Conservation (phyloP, 768 basidiomycete genomes). For the Chlorophyllum brunneum region DNA sequence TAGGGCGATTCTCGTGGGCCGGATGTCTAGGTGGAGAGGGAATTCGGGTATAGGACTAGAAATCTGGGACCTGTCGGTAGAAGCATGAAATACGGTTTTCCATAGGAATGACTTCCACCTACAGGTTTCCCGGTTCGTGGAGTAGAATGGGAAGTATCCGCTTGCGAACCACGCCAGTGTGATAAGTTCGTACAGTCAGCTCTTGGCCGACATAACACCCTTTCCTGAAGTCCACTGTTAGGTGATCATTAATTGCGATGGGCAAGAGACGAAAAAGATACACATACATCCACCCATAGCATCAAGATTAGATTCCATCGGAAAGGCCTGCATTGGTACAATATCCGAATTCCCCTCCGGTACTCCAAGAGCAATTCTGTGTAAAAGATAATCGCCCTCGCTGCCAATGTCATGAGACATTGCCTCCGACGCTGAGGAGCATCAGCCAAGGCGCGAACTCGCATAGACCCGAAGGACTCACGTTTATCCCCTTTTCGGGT, state of each 20-base stretch:
- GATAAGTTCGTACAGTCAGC: slow-evolving; percentile 92
- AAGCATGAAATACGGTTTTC: neutral
- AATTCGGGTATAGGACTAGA: slow-evolving; percentile 18
- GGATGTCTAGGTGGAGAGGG: slow-evolving; percentile 34
- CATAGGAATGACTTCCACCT: slow-evolving; percentile 18
- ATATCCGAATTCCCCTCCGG: slow-evolving; percentile 86
- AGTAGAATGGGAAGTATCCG: slow-evolving; percentile 81
- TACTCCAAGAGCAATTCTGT: slow-evolving; percentile 78
- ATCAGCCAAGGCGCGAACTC: neutral
- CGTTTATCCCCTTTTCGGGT: slow-evolving; percentile 68
- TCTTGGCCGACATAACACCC: slow-evolving; percentile 99
- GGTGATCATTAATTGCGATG: slow-evolving; percentile 13
- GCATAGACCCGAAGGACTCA: slow-evolving; percentile 37
- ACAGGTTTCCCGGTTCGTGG: slow-evolving; percentile 30
- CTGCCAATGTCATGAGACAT: slow-evolving; percentile 52
- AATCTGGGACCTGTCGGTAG: slow-evolving; percentile 9
- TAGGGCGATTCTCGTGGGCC: slow-evolving; percentile 15
- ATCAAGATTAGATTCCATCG: slow-evolving; percentile 94
- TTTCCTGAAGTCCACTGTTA: slow-evolving; percentile 86
- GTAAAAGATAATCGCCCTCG: slow-evolving; percentile 63
- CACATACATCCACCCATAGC: slow-evolving; percentile 87
- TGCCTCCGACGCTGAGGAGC: slow-evolving; percentile 44
- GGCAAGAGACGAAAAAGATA: neutral
- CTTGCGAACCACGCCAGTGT: slow-evolving; percentile 89
- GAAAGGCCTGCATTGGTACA: slow-evolving; percentile 71